phyloP scores from a whole-genome alignment of 2,329 filamentous ascomycete genomes.

The Penicillium crustosum region DNA sequence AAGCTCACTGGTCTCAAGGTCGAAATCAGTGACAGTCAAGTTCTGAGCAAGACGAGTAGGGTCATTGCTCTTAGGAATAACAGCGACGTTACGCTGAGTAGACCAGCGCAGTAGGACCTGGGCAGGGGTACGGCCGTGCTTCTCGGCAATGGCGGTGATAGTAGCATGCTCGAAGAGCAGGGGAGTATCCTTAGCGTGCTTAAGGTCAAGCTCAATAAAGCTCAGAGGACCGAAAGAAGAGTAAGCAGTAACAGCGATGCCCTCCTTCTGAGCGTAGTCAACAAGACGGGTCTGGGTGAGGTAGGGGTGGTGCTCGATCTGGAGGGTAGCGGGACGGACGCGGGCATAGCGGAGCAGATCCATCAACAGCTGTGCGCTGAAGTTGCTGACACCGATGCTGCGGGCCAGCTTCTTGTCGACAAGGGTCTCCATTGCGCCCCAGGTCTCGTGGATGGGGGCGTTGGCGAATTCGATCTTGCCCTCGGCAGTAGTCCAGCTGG shows the following conservation, averaged over 20 bases:
- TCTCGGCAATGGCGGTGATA: slow-evolving; percentile 65
- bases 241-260: slow-evolving; percentile 77
- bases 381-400: slow-evolving; percentile 81
- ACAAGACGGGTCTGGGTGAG: slow-evolving; percentile 73
- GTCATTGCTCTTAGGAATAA: slow-evolving; percentile 76
- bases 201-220: slow-evolving; percentile 75
- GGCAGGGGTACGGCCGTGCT: slow-evolving; percentile 70
- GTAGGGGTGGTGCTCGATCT: slow-evolving; percentile 91
- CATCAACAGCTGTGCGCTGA: slow-evolving; percentile 73
- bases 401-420: slow-evolving; percentile 67
- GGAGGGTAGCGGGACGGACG: slow-evolving; percentile 72
- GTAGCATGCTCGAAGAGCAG: slow-evolving; percentile 69
- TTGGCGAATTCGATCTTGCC: slow-evolving; percentile 64
- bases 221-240: slow-evolving; percentile 77
- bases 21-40: slow-evolving; percentile 65
- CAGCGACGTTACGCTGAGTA: slow-evolving; percentile 75
- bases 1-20: slow-evolving; percentile 66
- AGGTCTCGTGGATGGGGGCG: slow-evolving; percentile 76
- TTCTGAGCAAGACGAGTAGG: slow-evolving; percentile 39
- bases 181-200: slow-evolving; percentile 63
- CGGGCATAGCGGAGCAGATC: slow-evolving; percentile 77
- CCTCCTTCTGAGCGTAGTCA: slow-evolving; percentile 66
- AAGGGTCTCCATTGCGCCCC: slow-evolving; percentile 74
- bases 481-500: slow-evolving; percentile 69
- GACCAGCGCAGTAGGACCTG: slow-evolving; percentile 86